Conservation (phyloP, 305 asterid genomes). For the Solanum chacoense region DNA sequence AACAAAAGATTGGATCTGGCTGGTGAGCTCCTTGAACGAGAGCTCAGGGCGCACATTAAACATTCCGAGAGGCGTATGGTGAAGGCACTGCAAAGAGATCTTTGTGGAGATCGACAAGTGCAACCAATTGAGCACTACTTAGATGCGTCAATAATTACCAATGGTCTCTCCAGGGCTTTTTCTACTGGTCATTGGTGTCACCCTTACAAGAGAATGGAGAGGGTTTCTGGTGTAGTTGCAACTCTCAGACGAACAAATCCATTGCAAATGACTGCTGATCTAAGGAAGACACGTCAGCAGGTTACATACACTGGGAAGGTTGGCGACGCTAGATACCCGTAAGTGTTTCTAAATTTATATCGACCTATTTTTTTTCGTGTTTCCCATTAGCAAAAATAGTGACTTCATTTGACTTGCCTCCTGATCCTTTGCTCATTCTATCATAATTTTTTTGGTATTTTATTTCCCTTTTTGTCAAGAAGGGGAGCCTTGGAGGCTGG, state of each 20-base stretch:
- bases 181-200: conserved; percentile 91
- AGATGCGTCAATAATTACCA: conserved; percentile 79
- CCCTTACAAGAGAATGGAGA: conserved; percentile 78
- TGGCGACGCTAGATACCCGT: conserved; percentile 99
- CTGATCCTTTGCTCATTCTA: background rate
- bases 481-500: background rate
- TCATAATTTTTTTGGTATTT: background rate
- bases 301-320: conserved; percentile 83
- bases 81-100: conserved; percentile 74
- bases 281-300: conserved; percentile 94
- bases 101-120: conserved; percentile 50
- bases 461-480: background rate
- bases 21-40: conserved; percentile 79
- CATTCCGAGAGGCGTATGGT: conserved; percentile 77
- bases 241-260: conserved; percentile 84
- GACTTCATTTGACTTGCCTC: background rate
- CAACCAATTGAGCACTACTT: conserved; percentile 49
- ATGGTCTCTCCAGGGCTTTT: conserved; percentile 90
- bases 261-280: conserved; percentile 72
- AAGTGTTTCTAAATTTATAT: conserved; percentile 23
- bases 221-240: conserved; percentile 85
- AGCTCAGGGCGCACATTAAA: conserved; percentile 64
- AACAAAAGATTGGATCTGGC: conserved; percentile 94
- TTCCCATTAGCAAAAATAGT: background rate
- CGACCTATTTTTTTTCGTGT: background rate